Percentiles rank a stretch among this genome's conserved stretches.
Conservation (phyloP, 2,329 filamentous ascomycete species). For the Ploettnerulaceae sp. region DNA sequence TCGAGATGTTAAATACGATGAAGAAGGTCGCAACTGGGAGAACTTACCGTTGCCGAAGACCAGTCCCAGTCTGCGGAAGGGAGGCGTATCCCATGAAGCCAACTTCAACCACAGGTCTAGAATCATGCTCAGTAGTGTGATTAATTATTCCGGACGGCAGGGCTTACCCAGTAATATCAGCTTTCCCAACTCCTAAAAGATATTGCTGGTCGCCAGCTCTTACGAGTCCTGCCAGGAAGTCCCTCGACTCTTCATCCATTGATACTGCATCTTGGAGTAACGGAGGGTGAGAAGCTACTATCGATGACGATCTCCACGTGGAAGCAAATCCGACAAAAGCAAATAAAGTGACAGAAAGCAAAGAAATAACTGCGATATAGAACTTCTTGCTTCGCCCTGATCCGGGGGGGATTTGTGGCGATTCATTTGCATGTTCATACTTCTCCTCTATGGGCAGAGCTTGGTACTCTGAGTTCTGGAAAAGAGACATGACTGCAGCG, state of each 20-base stretch:
- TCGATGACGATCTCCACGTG: neutral
- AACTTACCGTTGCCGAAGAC: conserved; percentile 66
- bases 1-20: neutral
- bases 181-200: conserved; percentile 63
- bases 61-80: conserved; percentile 71
- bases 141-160: neutral
- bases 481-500: conserved; percentile 9
- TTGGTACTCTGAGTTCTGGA: conserved; percentile 12
- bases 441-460: conserved; percentile 14
- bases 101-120: conserved; percentile 74
- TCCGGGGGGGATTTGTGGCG: neutral
- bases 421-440: neutral
- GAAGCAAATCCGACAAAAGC: conserved; percentile 2
- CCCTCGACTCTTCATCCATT: conserved; percentile 5
- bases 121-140: conserved; percentile 7
- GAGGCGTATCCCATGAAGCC: conserved; percentile 91
- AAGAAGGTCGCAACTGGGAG: neutral
- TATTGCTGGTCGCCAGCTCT: conserved; percentile 39
- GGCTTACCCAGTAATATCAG: conserved; percentile 59
- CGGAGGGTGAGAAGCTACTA: neutral
- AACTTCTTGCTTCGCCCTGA: conserved; percentile 8
- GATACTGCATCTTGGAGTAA: neutral
- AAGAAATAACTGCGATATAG: neutral
- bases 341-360: conserved; percentile 1
- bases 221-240: neutral